Base-by-base conservation (phyloP, 2,329 filamentous ascomycete species). In the Helminthosporium solani region DNA sequence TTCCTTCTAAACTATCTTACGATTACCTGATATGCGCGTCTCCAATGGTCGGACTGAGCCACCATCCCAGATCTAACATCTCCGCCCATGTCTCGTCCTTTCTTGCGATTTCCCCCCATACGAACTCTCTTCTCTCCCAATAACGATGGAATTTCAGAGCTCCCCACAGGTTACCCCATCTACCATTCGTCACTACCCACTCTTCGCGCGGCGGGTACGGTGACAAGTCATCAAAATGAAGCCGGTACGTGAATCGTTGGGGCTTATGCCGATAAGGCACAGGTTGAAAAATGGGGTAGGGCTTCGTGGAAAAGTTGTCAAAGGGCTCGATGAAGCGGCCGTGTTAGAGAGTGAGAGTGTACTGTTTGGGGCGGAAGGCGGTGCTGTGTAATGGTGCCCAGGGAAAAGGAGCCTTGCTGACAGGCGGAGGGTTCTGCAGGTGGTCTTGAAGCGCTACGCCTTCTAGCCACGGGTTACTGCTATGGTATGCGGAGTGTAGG, bases 251-350 rank as follows among this genome's bases (percentile, higher is more conserved):
- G 40, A 15, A 50, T 25, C 47, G 47, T n/a, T 40, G 46, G 28
- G 47, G 47, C 7, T 20, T 33, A 42, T 18, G 39, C 15, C 42
- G 15, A 1, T 31, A 11, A n/a, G 19, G 28, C 28, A 27, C 25
- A 27, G 25, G 16, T 43, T 46, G 42, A 19, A 46, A 19, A 33
- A 46, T n/a, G 11, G 42, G 47, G 18, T 42, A 46, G 7, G 39
- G 16, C 15, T 21, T 16, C 40, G 42, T 50, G 18, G 40, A 23
- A 12, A 31, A 39, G 14, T 18, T 16, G 33, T 46, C 28, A 23
- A 50, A 50, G 16, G 47, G 42, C 47, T 50, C 47, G 19, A 46
- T 46, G 20, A 50, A 50, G 11, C 19, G 39, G 38, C 47, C 47
- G 20, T 31, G 39, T 21, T 33, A 50, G 7, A 50, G 28, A n/a